A percentile compares a stretch with the other conserved stretches of the same genome.
phyloP scores from a whole-genome alignment of 2,329 filamentous ascomycete species.

The Chaetomiaceae sp. region DNA sequence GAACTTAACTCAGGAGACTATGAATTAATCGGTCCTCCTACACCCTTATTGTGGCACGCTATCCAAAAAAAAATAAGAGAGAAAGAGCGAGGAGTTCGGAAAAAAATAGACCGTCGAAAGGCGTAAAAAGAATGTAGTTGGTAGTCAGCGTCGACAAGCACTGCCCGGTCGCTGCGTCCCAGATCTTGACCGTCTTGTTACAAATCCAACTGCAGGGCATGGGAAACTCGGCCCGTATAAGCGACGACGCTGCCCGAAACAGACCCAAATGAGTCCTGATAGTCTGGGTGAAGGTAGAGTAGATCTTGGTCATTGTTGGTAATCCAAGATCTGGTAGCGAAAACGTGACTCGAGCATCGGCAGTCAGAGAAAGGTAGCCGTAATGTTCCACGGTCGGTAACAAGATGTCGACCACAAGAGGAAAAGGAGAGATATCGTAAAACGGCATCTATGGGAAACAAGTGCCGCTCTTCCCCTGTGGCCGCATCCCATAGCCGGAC shows the following conservation, averaged over 20 bases:
- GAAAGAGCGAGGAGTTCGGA: no score
- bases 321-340: neutral
- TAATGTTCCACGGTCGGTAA: neutral
- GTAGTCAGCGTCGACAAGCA: no score
- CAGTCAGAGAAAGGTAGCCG: neutral
- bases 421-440: neutral
- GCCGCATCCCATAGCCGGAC: neutral
- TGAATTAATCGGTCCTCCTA: no score
- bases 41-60: no score
- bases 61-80: no score
- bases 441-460: neutral
- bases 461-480: neutral
- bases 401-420: neutral
- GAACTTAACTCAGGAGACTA: no score
- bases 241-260: neutral
- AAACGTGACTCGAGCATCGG: neutral
- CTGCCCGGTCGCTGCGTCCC: no score
- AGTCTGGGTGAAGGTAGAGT: slow-evolving; percentile 1
- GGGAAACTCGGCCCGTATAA: neutral
- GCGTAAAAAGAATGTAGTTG: no score
- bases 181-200: no score
- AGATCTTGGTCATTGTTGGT: neutral
- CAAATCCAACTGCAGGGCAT: no score
- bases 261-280: neutral
- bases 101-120: no score